Percentiles rank a stretch among this genome's conserved stretches.
Evolutionary conservation across 2,329 filamentous ascomycete genomes (phyloP).

Genomic region (Colletotrichum plurivorum): DNA sequence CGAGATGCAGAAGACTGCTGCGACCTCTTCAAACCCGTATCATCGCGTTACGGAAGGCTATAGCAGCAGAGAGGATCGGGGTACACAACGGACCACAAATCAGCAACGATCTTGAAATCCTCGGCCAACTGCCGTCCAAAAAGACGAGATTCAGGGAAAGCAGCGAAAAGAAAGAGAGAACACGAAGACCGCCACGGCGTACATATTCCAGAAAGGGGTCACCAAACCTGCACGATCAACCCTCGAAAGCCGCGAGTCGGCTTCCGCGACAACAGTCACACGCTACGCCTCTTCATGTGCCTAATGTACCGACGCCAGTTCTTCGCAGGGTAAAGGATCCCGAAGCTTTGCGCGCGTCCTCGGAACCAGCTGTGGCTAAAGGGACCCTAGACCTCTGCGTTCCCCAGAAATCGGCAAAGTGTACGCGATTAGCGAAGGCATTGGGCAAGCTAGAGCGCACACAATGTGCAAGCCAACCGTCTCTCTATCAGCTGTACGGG

Average conservation of each 20-base stretch:
- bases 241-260: not conserved
- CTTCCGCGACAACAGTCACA: not conserved
- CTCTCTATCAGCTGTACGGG: slow-evolving; percentile 50
- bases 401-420: not conserved
- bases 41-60: slow-evolving; percentile 52
- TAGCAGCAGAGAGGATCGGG: slow-evolving; percentile 39
- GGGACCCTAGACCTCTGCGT: not conserved
- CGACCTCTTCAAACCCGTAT: slow-evolving; percentile 62
- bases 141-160: slow-evolving; percentile 7
- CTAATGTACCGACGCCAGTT: slow-evolving; percentile 29
- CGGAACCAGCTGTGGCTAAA: not conserved
- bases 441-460: not conserved
- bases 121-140: slow-evolving; percentile 2
- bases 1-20: slow-evolving; percentile 61
- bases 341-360: not conserved
- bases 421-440: slow-evolving; percentile 5
- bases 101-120: not conserved
- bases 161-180: slow-evolving; percentile 21
- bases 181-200: slow-evolving; percentile 42
- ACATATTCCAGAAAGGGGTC: slow-evolving; percentile 37
- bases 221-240: not conserved
- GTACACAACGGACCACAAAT: not conserved
- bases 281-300: not conserved
- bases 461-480: slow-evolving; percentile 42
- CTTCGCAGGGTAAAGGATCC: slow-evolving; percentile 24